Evolutionary conservation across 177 flowering plant species (phyloP).

Genomic region (Tripterygium wilfordii): DNA sequence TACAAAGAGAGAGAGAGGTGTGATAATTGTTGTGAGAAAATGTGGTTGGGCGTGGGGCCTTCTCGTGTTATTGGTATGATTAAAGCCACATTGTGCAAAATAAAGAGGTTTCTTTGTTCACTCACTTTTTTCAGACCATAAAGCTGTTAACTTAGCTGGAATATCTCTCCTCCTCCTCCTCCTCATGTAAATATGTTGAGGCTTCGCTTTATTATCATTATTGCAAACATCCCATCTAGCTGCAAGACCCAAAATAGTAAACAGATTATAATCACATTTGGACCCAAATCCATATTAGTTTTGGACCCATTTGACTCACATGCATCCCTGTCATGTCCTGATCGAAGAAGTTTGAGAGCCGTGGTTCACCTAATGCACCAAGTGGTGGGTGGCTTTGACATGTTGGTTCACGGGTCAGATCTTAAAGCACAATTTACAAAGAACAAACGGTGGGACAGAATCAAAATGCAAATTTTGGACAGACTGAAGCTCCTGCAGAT

Average conservation of each 20-base stretch:
- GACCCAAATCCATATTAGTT: too few species aligned
- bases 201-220: too few species aligned
- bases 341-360: too few species aligned
- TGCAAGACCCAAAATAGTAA: too few species aligned
- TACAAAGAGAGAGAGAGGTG: too few species aligned
- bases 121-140: slow-evolving; percentile 18
- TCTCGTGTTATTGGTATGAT: slow-evolving; percentile 18
- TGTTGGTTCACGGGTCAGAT: slow-evolving; percentile 13
- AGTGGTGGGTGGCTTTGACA: not conserved
- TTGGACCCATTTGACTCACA: too few species aligned
- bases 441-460: not conserved
- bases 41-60: slow-evolving; percentile 5
- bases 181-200: too few species aligned
- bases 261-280: too few species aligned
- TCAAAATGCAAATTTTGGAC: not conserved
- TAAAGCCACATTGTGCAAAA: slow-evolving; percentile 10
- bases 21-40: slow-evolving; percentile 10
- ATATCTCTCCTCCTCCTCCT: too few species aligned
- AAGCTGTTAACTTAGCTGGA: slow-evolving; percentile 10
- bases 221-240: slow-evolving; percentile 5
- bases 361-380: too few species aligned
- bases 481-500: not conserved
- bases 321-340: too few species aligned
- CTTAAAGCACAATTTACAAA: slow-evolving; percentile 6
- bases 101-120: slow-evolving; percentile 3